Conservation (phyloP, 768 basidiomycete species). For the Podaxis sp. region DNA sequence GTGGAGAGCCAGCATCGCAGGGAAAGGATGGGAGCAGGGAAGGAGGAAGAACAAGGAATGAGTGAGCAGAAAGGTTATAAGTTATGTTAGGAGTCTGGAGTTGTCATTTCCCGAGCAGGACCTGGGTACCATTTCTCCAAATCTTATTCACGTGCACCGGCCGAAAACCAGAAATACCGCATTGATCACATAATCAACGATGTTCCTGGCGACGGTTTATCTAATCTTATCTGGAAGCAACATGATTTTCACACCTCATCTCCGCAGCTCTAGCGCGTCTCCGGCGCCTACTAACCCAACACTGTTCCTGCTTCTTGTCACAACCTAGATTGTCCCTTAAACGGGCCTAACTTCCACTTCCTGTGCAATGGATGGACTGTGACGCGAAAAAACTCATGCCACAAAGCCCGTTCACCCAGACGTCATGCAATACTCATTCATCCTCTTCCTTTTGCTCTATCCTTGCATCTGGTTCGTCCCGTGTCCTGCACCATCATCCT, state of each 20-base stretch:
- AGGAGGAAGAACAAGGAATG: slow-evolving; percentile 13
- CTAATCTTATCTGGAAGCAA: slow-evolving; percentile 3
- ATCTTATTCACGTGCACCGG: slow-evolving; percentile 7
- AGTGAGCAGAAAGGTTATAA: slow-evolving; percentile 1
- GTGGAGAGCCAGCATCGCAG: slow-evolving; percentile 21
- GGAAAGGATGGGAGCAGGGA: slow-evolving; percentile 14
- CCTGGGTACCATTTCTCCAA: slow-evolving; percentile 5
- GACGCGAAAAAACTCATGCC: background rate
- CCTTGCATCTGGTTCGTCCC: slow-evolving; percentile 10
- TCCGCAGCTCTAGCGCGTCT: background rate
- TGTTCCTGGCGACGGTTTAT: background rate
- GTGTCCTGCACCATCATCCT: background rate
- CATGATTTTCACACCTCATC: background rate
- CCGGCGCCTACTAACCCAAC: background rate
- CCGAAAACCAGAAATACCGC: background rate
- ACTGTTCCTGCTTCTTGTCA: background rate
- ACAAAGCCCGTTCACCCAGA: background rate
- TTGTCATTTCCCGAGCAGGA: slow-evolving; percentile 4
- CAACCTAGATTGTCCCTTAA: background rate
- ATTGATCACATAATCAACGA: background rate
- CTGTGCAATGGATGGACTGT: slow-evolving; percentile 1
- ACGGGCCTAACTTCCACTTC: background rate
- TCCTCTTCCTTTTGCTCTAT: slow-evolving; percentile 13
- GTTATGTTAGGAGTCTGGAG: background rate
- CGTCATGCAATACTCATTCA: slow-evolving; percentile 1